Conservation (phyloP, 805 yeast species). For the Myxozyma sirexii region DNA sequence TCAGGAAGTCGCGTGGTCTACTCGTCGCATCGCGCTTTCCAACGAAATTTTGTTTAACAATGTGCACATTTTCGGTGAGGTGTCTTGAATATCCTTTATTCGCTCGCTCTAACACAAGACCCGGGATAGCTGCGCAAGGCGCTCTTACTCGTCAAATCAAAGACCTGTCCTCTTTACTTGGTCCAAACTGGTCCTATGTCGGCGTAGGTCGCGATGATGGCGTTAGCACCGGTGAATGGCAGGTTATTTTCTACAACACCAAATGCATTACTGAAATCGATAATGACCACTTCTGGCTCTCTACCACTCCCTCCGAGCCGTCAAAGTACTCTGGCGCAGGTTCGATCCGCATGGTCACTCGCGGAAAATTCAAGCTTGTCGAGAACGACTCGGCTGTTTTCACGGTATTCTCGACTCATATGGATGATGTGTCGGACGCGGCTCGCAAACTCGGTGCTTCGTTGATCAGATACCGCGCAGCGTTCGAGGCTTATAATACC, state of each 20-base stretch:
- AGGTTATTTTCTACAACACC: constrained; percentile 5
- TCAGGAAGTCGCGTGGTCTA: constrained; percentile 18
- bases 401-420: constrained; percentile 11
- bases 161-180: constrained; percentile 7
- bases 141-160: constrained; percentile 1
- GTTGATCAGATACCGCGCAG: constrained; percentile 9
- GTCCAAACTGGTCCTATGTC: neutral
- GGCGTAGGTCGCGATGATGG: constrained; percentile 19
- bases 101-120: neutral
- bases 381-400: neutral
- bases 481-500: constrained; percentile 7
- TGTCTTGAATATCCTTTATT: neutral
- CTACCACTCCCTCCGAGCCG: constrained; percentile 3
- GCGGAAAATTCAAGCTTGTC: neutral
- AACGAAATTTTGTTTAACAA: constrained; percentile 3
- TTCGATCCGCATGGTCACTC: constrained; percentile 6
- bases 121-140: constrained; percentile 2
- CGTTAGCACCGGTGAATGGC: constrained; percentile 7
- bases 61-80: constrained; percentile 5
- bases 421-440: constrained; percentile 15
- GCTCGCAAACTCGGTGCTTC: constrained; percentile 18
- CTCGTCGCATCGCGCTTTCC: constrained; percentile 14
- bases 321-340: constrained; percentile 23
- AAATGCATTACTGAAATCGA: neutral
- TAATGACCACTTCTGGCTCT: constrained; percentile 16